These are phyloP conservation scores for Venturia asperata DNA, from an alignment of 2,329 filamentous ascomycete species.

Conservation along the genomic window DNA sequence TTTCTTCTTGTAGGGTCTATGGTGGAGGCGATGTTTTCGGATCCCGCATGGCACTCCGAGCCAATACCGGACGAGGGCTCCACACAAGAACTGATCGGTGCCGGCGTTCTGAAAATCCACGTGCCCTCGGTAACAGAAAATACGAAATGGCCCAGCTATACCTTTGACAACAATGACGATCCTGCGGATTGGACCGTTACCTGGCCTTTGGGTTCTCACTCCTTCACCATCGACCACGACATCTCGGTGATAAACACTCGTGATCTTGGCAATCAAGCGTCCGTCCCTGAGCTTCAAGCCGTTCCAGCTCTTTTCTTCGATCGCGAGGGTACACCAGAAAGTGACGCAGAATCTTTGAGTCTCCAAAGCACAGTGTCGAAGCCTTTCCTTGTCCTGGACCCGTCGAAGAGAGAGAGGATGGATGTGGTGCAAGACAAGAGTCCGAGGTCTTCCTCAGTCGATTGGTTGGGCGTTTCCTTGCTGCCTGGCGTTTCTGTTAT, in stretches of 20 bases:
- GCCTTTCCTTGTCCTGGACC: not conserved
- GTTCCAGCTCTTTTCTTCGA: not conserved
- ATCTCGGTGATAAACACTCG: not conserved
- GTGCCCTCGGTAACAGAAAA: not conserved
- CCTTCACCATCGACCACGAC: conserved; percentile 10
- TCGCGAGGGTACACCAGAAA: conserved; percentile 3
- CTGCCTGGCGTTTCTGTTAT: conserved; percentile 12
- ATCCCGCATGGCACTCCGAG: conserved; percentile 2
- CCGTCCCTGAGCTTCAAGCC: conserved; percentile 6
- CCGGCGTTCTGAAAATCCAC: not conserved
- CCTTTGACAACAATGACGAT: conserved; percentile 1
- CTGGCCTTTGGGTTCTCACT: conserved; percentile 9
- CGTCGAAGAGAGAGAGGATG: conserved; percentile 1
- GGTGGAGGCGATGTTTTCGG: conserved; percentile 5
- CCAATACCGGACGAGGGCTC: not conserved
- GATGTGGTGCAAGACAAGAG: conserved; percentile 4
- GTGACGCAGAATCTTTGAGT: not conserved
- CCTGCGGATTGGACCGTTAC: conserved; percentile 8
- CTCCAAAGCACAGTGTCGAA: not conserved
- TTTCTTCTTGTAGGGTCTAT: conserved; percentile 8
- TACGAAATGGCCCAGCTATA: conserved; percentile 2
- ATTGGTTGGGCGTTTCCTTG: conserved; percentile 8
- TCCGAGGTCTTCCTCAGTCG: not conserved
- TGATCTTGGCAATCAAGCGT: not conserved
- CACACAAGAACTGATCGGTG: not conserved